A percentile compares a stretch with the other conserved stretches of the same genome.
phyloP scores from a whole-genome alignment of 441 rosid genomes.

The Gossypium davidsonii region DNA sequence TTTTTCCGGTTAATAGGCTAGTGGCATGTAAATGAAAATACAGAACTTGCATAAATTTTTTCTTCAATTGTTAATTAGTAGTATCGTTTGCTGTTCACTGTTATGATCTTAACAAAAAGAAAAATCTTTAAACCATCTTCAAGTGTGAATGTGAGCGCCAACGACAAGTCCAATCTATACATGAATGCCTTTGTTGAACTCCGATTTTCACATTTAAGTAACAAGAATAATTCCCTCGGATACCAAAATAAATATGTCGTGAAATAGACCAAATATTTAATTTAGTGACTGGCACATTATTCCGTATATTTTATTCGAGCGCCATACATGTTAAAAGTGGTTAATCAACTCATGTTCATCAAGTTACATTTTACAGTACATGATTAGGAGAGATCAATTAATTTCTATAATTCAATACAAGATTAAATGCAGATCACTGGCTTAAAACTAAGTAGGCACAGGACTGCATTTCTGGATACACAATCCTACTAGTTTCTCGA shows the following conservation, averaged over 20 bases:
- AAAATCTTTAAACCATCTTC: too few species aligned
- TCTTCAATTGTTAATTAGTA: neutral
- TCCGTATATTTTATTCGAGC: neutral
- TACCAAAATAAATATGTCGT: too few species aligned
- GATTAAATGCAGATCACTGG: slow-evolving; percentile 5
- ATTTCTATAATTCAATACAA: neutral
- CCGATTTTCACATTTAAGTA: neutral
- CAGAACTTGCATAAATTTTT: neutral
- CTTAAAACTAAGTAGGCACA: slow-evolving; percentile 14
- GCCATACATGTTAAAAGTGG: neutral
- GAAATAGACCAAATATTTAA: too few species aligned
- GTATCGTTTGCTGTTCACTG: neutral
- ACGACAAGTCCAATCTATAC: neutral
- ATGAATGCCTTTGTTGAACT: neutral
- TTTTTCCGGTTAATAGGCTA: too few species aligned
- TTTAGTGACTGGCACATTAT: neutral
- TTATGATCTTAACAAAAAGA: neutral
- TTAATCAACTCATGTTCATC: slow-evolving; percentile 13
- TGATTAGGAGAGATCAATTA: slow-evolving; percentile 10
- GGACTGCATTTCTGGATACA: slow-evolving; percentile 7
- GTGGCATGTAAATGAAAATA: too few species aligned
- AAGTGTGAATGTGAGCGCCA: neutral
- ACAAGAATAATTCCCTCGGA: neutral
- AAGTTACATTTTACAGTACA: slow-evolving; percentile 19
- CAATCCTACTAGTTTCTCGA: slow-evolving; percentile 6